Percentiles rank a stretch among this genome's conserved stretches.
Conservation (phyloP, 106 monocot species). For the Narthecium ossifragum region DNA sequence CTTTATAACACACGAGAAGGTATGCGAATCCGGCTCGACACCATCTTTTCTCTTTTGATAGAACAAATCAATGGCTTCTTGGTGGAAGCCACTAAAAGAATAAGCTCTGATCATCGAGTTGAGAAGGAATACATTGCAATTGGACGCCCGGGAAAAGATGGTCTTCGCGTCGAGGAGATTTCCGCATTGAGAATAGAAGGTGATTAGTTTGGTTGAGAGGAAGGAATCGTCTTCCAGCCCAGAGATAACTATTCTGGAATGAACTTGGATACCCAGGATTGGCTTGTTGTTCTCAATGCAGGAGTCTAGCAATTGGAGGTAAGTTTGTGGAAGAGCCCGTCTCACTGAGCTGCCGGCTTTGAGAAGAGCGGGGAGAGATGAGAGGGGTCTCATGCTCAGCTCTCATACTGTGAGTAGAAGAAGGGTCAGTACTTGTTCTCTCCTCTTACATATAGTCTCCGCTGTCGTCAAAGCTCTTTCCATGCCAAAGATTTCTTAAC, state of each 20-base stretch:
- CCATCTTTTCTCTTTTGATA: constrained; percentile 12
- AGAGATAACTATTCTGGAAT: constrained; percentile 33
- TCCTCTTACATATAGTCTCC: too few species aligned
- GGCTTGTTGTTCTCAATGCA: constrained; percentile 16
- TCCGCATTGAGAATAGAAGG: constrained; percentile 39
- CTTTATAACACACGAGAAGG: constrained; percentile 46
- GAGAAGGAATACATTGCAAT: constrained; percentile 32
- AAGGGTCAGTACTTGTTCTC: too few species aligned
- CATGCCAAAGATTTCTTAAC: too few species aligned
- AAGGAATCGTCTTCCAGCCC: constrained; percentile 36
- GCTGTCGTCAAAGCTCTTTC: too few species aligned
- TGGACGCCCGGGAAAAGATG: constrained; percentile 14
- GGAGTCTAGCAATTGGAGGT: constrained; percentile 14
- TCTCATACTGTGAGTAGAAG: neutral
- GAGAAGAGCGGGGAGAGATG: constrained; percentile 2
- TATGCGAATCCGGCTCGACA: constrained; percentile 29
- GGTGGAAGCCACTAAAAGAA: constrained; percentile 31
- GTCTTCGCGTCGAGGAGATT: constrained; percentile 8
- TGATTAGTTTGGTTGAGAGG: constrained; percentile 44
- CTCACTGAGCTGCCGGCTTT: neutral
- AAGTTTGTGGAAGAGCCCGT: neutral
- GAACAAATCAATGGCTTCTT: constrained; percentile 36
- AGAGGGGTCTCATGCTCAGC: constrained; percentile 5
- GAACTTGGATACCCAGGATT: constrained; percentile 18
- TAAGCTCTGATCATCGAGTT: constrained; percentile 45